These are phyloP conservation scores for Cercis canadensis DNA, from an alignment of 306 rosid genomes.

Conservation along the genomic window DNA sequence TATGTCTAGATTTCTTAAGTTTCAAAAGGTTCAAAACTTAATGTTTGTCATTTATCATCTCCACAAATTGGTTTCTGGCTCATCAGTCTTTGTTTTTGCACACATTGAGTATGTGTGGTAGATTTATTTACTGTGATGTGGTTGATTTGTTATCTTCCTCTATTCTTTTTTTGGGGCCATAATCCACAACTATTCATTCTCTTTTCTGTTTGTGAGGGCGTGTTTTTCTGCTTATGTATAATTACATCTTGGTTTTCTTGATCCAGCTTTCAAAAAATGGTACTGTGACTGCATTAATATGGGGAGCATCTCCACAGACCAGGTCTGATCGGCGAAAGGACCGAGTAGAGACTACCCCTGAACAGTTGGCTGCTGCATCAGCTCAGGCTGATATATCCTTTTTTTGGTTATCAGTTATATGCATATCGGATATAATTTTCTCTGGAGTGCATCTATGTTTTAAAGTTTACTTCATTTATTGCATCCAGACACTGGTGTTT, in stretches of 20 bases:
- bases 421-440: slow-evolving; percentile 23
- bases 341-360: slow-evolving; percentile 97
- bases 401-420: neutral
- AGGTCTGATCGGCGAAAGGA: slow-evolving; percentile 94
- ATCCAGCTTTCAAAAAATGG: slow-evolving; percentile 76
- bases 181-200: no score
- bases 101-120: neutral
- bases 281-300: slow-evolving; percentile 79
- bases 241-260: slow-evolving; percentile 27
- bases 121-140: neutral
- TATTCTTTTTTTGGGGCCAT: neutral
- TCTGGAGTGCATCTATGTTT: neutral
- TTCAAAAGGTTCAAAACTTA: neutral
- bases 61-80: neutral
- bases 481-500: neutral
- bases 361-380: slow-evolving; percentile 96
- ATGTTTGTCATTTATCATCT: neutral
- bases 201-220: neutral
- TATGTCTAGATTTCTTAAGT: neutral
- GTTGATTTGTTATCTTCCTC: neutral
- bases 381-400: slow-evolving; percentile 95
- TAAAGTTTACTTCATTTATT: neutral
- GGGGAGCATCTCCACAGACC: slow-evolving; percentile 99
- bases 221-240: neutral
- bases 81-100: slow-evolving; percentile 2